These are phyloP conservation scores for Saccharomyces eubayanus DNA, from an alignment of 805 yeast genomes.

Conservation along the genomic window DNA sequence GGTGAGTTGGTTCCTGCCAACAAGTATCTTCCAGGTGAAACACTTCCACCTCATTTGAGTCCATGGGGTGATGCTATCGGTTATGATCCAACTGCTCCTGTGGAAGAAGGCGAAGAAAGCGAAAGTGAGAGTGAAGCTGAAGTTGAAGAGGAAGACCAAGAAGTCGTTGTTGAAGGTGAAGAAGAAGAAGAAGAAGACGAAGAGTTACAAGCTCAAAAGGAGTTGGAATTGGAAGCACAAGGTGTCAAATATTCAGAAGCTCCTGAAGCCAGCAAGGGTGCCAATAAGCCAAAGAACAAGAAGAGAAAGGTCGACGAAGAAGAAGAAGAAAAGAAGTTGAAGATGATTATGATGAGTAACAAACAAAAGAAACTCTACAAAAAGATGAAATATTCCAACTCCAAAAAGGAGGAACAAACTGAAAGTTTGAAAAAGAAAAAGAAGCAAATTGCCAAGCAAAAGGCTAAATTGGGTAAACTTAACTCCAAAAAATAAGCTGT, in stretches of 20 bases:
- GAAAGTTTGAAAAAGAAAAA: constrained; percentile 61
- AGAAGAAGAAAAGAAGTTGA: constrained; percentile 79
- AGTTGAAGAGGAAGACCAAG: constrained; percentile 47
- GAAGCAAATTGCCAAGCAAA: constrained; percentile 60
- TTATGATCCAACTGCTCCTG: constrained; percentile 68
- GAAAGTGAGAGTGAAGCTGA: constrained; percentile 42
- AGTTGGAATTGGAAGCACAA: constrained; percentile 81
- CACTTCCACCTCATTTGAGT: constrained; percentile 90
- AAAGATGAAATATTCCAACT: constrained; percentile 88
- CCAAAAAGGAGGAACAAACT: constrained; percentile 70
- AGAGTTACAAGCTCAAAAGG: constrained; percentile 60
- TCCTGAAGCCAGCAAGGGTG: constrained; percentile 34
- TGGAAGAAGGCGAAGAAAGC: constrained; percentile 34
- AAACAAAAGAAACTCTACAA: constrained; percentile 90
- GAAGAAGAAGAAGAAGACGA: constrained; percentile 50
- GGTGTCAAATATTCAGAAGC: constrained; percentile 72
- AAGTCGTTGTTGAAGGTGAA: constrained; percentile 39
- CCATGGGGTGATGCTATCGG: constrained; percentile 98
- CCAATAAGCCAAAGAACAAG: constrained; percentile 33
- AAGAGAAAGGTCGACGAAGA: constrained; percentile 36
- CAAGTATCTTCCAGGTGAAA: constrained; percentile 86
- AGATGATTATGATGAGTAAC: constrained; percentile 95
- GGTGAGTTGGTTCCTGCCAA: constrained; percentile 66
- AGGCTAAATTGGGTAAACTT: constrained; percentile 35
- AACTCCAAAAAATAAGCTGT: constrained; percentile 14